A percentile compares a stretch with the other conserved stretches of the same genome.
These are phyloP conservation scores for Nitzschia palea DNA, from an alignment of 108 stramenopile species.

Conservation along the genomic window DNA sequence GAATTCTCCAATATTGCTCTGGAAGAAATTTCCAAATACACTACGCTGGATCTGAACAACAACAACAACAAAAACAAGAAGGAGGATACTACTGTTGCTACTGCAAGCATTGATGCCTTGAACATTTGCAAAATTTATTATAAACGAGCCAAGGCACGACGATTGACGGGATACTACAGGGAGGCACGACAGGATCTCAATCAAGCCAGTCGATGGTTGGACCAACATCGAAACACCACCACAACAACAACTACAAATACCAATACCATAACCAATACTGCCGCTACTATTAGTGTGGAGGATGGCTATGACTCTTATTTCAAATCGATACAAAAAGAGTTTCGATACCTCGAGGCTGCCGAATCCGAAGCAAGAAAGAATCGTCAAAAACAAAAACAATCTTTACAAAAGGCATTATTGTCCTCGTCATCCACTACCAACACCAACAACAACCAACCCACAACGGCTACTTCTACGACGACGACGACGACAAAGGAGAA, in stretches of 20 bases:
- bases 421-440: neutral
- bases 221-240: neutral
- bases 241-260: neutral
- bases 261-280: neutral
- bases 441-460: neutral
- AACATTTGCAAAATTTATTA: conserved; percentile 64
- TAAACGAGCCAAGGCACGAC: conserved; percentile 67
- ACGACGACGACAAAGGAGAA: neutral
- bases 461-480: no score
- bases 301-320: conserved; percentile 24
- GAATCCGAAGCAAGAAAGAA: conserved; percentile 34
- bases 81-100: no score
- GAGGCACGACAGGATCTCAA: conserved; percentile 55
- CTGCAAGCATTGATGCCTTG: no score
- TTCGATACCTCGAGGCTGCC: conserved; percentile 15
- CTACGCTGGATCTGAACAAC: conserved; percentile 9
- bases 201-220: conserved; percentile 33
- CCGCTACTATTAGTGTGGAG: neutral
- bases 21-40: conserved; percentile 29
- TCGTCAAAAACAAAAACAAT: conserved; percentile 34
- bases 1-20: conserved; percentile 76
- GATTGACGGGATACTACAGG: conserved; percentile 64
- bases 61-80: no score
- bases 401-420: conserved; percentile 25
- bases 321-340: conserved; percentile 38